Conservation (phyloP, 495 filamentous ascomycete genomes). For the Daldinia caldariorum region DNA sequence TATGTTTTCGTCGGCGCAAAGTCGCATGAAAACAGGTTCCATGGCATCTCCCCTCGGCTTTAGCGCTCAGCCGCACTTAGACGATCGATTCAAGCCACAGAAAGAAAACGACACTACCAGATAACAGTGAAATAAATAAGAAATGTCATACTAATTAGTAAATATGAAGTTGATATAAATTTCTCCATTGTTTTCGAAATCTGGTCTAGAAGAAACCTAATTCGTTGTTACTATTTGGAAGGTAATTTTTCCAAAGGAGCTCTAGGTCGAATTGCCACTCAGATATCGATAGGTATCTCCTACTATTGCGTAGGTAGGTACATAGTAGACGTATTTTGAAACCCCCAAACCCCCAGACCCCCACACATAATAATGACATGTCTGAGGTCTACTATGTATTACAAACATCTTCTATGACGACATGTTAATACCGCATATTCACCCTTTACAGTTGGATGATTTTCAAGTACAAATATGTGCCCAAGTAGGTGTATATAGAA, state of each 20-base stretch:
- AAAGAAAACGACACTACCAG: not conserved
- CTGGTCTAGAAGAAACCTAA: no score
- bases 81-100: slow-evolving; percentile 27
- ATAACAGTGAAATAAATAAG: slow-evolving; percentile 2
- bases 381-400: slow-evolving; percentile 1
- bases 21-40: slow-evolving; percentile 20
- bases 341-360: not conserved
- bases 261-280: not conserved
- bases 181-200: not conserved
- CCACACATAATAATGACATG: slow-evolving; percentile 34
- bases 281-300: not conserved
- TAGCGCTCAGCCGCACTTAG: slow-evolving; percentile 24
- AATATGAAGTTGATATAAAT: slow-evolving; percentile 14
- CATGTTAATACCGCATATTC: slow-evolving; percentile 25
- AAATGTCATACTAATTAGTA: slow-evolving; percentile 6
- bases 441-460: not conserved
- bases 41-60: not conserved
- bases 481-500: no score
- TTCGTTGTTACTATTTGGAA: not conserved
- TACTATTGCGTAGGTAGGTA: not conserved
- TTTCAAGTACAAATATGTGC: not conserved
- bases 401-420: slow-evolving; percentile 38
- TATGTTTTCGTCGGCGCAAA: not conserved
- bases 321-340: slow-evolving; percentile 1
- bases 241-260: not conserved